A percentile compares a stretch with the other conserved stretches of the same genome.
These are phyloP conservation scores for Tieghemiomyces parasiticus DNA, from an alignment of 192 early-diverging fungal species.

Conservation along the genomic window DNA sequence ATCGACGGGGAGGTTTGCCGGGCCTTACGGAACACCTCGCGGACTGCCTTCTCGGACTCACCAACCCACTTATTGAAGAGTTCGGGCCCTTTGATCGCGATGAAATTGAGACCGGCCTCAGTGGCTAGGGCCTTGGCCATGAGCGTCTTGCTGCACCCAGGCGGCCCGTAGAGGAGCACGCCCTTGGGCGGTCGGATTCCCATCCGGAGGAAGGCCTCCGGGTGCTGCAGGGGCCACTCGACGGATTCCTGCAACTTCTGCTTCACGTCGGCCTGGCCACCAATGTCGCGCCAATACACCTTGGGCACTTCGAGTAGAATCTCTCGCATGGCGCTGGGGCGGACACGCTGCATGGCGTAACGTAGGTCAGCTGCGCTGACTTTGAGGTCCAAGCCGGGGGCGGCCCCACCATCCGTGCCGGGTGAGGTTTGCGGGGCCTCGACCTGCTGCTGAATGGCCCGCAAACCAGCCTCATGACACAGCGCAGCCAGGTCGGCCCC, in stretches of 20 bases:
- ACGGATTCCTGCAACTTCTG: constrained; percentile 85
- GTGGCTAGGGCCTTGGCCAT: constrained; percentile 97
- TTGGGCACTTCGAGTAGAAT: constrained; percentile 85
- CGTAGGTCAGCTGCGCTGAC: background rate
- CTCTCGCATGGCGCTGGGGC: constrained; percentile 79
- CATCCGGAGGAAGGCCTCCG: constrained; percentile 75
- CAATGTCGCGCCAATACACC: constrained; percentile 86
- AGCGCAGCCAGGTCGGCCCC: constrained; percentile 92
- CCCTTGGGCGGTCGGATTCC: constrained; percentile 94
- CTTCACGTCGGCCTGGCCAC: constrained; percentile 85
- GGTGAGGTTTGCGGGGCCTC: background rate
- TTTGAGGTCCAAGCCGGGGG: background rate
- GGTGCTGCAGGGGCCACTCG: constrained; percentile 95
- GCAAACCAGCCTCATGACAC: constrained; percentile 72
- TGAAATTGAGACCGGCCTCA: constrained; percentile 90
- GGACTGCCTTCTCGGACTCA: constrained; percentile 93
- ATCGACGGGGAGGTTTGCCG: constrained; percentile 88
- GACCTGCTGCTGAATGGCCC: constrained; percentile 43
- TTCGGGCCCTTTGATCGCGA: constrained; percentile 97
- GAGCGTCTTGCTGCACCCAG: constrained; percentile 94
- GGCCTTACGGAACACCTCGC: constrained; percentile 88
- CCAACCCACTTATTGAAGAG: constrained; percentile 99
- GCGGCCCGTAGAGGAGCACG: constrained; percentile 93
- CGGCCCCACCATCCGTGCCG: background rate
- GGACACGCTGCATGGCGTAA: constrained; percentile 32